A percentile compares a stretch with the other conserved stretches of the same genome.
Evolutionary conservation across 441 rosid species (phyloP).

Genomic region (Euphorbia celastroides): DNA sequence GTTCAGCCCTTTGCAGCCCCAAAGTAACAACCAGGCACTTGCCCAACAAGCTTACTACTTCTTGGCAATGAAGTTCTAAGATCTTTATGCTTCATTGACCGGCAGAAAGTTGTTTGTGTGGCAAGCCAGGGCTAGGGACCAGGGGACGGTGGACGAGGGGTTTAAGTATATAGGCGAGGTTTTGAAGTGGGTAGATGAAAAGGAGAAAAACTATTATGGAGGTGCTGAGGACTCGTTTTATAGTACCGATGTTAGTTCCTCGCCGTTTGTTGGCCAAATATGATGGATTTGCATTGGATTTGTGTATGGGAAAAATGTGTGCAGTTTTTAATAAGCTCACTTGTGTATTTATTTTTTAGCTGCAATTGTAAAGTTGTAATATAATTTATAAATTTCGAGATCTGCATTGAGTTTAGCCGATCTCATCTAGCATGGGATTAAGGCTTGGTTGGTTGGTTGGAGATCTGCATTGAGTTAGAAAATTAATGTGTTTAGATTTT

Average conservation of each 20-base stretch:
- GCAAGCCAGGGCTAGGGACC: constrained; percentile 86
- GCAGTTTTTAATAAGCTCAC: not conserved
- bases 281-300: constrained; percentile 9
- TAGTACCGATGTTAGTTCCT: constrained; percentile 91
- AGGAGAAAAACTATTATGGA: constrained; percentile 63
- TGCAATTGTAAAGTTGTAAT: not conserved
- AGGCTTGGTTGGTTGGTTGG: no score
- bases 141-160: constrained; percentile 68
- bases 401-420: not conserved
- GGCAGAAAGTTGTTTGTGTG: constrained; percentile 88
- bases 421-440: not conserved
- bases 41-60: constrained; percentile 95
- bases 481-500: no score
- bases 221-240: constrained; percentile 83
- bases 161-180: constrained; percentile 92
- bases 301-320: not conserved
- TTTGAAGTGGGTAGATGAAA: constrained; percentile 89
- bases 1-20: constrained; percentile 71
- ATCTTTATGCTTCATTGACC: constrained; percentile 67
- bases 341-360: not conserved
- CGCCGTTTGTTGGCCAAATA: constrained; percentile 60
- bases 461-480: no score
- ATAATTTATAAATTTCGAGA: not conserved
- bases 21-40: constrained; percentile 58
- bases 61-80: constrained; percentile 92